Conservation (phyloP, 2,329 filamentous ascomycete genomes). For the Neofusicoccum ribis region DNA sequence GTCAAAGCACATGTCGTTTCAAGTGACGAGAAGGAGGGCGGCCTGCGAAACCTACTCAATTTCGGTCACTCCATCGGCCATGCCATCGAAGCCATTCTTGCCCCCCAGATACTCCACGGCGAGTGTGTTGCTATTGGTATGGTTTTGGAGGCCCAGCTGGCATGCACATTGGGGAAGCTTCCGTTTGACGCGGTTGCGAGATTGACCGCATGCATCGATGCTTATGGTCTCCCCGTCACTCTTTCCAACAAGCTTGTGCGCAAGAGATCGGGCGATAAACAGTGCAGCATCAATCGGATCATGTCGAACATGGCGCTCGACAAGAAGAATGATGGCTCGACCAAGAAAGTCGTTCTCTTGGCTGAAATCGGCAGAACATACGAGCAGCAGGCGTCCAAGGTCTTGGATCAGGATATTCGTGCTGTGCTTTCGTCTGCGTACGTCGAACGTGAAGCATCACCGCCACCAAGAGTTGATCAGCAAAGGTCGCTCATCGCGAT, state of each 20-base stretch:
- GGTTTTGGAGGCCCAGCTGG: slow-evolving; percentile 95
- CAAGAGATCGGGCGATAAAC: slow-evolving; percentile 80
- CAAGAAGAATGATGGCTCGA: slow-evolving; percentile 95
- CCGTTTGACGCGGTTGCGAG: slow-evolving; percentile 85
- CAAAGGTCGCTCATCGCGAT: slow-evolving; percentile 47
- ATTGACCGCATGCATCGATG: slow-evolving; percentile 89
- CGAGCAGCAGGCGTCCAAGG: slow-evolving; percentile 84
- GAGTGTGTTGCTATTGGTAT: slow-evolving; percentile 97
- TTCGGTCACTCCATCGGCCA: slow-evolving; percentile 98
- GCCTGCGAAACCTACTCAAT: slow-evolving; percentile 90
- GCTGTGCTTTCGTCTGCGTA: slow-evolving; percentile 87
- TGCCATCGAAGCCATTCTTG: slow-evolving; percentile 91
- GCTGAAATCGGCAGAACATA: slow-evolving; percentile 86
- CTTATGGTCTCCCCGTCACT: slow-evolving; percentile 85
- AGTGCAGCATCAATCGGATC: slow-evolving; percentile 81
- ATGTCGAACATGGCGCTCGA: slow-evolving; percentile 95
- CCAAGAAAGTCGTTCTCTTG: slow-evolving; percentile 94
- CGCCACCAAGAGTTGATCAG: too few relatives aligned
- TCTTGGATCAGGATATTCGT: slow-evolving; percentile 81
- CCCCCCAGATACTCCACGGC: slow-evolving; percentile 91
- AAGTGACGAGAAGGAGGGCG: slow-evolving; percentile 89
- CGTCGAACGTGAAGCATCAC: slow-evolving; percentile 46
- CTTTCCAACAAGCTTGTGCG: slow-evolving; percentile 80
- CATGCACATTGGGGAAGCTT: slow-evolving; percentile 82
- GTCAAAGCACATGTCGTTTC: slow-evolving; percentile 96